Conservation (phyloP, 805 yeast species). For the Starmera pachycereana region DNA sequence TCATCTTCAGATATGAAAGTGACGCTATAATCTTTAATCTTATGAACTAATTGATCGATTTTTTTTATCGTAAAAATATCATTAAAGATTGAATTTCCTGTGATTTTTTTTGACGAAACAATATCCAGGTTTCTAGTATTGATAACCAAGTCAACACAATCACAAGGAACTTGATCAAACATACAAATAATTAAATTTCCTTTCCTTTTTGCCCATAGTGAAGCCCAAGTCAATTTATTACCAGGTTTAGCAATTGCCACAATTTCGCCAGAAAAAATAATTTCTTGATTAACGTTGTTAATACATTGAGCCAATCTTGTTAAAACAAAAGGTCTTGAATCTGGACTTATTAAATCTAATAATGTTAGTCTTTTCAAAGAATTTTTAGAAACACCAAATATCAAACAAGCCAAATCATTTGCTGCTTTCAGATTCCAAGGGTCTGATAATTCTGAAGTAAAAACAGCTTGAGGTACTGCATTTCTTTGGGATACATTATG, state of each 20-base stretch:
- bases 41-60: slow-evolving; percentile 17
- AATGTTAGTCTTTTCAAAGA: slow-evolving; percentile 54
- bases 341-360: slow-evolving; percentile 69
- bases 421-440: slow-evolving; percentile 83
- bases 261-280: slow-evolving; percentile 74
- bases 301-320: slow-evolving; percentile 36
- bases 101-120: slow-evolving; percentile 13
- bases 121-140: slow-evolving; percentile 13
- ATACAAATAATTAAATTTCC: slow-evolving; percentile 67
- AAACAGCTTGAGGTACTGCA: slow-evolving; percentile 70
- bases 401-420: slow-evolving; percentile 80
- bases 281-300: slow-evolving; percentile 23
- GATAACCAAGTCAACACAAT: slow-evolving; percentile 48
- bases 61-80: slow-evolving; percentile 3
- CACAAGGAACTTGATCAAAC: slow-evolving; percentile 76
- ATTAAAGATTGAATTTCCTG: slow-evolving; percentile 14
- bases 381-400: slow-evolving; percentile 69
- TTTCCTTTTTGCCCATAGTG: slow-evolving; percentile 81
- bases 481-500: slow-evolving; percentile 66
- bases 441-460: slow-evolving; percentile 60
- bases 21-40: slow-evolving; percentile 11
- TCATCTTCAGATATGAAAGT: slow-evolving; percentile 7
- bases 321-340: slow-evolving; percentile 59
- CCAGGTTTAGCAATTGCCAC: slow-evolving; percentile 70
- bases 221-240: slow-evolving; percentile 65